These are phyloP conservation scores for Trichomonascus vanleenenianus DNA, from an alignment of 805 yeast species.

Conservation along the genomic window DNA sequence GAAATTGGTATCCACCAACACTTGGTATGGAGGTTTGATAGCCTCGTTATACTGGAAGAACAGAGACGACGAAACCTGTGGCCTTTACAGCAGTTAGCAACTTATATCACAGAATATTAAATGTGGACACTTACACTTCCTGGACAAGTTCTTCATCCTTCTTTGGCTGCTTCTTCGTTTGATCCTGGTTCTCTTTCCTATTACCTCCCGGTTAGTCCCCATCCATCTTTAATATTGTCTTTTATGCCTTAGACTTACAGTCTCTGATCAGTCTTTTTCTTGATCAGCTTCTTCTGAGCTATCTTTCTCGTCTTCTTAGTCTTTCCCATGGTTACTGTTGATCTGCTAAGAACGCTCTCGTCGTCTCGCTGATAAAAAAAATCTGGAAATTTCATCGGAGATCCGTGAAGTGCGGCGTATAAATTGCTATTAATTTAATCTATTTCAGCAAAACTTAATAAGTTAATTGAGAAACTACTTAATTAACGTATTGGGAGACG, in stretches of 20 bases:
- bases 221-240: slow-evolving; percentile 62
- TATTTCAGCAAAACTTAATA: no score
- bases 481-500: no score
- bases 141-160: slow-evolving; percentile 73
- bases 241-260: slow-evolving; percentile 41
- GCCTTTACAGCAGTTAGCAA: slow-evolving; percentile 32
- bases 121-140: slow-evolving; percentile 32
- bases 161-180: slow-evolving; percentile 32
- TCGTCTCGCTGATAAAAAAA: neutral
- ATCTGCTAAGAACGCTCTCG: neutral
- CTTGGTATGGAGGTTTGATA: slow-evolving; percentile 97
- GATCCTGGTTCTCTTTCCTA: slow-evolving; percentile 37
- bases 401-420: neutral
- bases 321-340: slow-evolving; percentile 63
- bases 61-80: slow-evolving; percentile 92
- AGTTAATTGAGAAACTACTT: no score
- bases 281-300: slow-evolving; percentile 80
- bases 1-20: slow-evolving; percentile 91
- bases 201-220: neutral
- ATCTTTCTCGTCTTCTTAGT: slow-evolving; percentile 96
- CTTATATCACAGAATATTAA: neutral
- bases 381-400: slow-evolving; percentile 3
- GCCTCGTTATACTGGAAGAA: slow-evolving; percentile 93
- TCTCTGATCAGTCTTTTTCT: slow-evolving; percentile 66
- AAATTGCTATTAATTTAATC: no score